Evolutionary conservation across 345 rosid species (phyloP).

Genomic region (Brassica cretica): DNA sequence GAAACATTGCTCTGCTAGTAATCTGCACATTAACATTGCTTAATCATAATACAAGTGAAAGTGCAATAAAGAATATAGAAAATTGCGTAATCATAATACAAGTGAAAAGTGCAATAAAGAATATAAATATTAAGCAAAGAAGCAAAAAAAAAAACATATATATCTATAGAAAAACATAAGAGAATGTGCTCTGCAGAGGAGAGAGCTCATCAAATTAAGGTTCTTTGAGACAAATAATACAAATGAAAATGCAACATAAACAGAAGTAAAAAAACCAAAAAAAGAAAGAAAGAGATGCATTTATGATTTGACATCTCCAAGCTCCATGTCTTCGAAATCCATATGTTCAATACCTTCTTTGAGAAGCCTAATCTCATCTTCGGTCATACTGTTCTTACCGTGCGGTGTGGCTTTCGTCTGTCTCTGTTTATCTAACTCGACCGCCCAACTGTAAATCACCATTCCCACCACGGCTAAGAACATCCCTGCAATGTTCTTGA

Average conservation of each 20-base stretch:
- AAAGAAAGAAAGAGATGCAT: background rate
- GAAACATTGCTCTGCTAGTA: background rate
- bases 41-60: too few species aligned
- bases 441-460: constrained; percentile 95
- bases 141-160: background rate
- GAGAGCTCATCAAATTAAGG: constrained; percentile 19
- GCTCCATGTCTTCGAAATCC: constrained; percentile 66
- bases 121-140: background rate
- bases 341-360: constrained; percentile 59
- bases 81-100: background rate
- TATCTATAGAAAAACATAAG: background rate
- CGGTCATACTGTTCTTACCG: constrained; percentile 69
- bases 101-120: background rate
- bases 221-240: constrained; percentile 26
- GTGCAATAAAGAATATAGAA: background rate
- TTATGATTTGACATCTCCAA: constrained; percentile 60
- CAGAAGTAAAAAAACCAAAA: background rate
- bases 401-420: constrained; percentile 45
- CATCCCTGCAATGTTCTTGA: constrained; percentile 92
- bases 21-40: background rate
- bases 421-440: constrained; percentile 70
- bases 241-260: background rate
- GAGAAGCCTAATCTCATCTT: constrained; percentile 73
- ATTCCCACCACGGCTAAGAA: constrained; percentile 76
- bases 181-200: constrained; percentile 22